These are phyloP conservation scores for Cryptosporidium meleagridis DNA, from an alignment of 169 alveolate genomes.

Conservation along the genomic window DNA sequence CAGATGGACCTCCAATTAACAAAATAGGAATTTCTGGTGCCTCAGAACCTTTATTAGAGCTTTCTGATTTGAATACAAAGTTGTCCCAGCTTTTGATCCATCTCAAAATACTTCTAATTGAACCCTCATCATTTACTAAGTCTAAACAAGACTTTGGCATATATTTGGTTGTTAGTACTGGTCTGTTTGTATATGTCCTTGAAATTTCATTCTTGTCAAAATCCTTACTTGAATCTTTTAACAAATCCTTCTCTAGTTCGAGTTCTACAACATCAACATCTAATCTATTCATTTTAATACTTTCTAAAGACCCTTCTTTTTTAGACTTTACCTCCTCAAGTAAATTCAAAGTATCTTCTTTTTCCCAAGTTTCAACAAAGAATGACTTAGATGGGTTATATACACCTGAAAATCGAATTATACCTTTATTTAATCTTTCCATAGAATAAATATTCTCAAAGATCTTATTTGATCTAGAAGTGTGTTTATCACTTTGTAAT, in stretches of 20 bases:
- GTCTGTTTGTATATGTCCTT: background rate
- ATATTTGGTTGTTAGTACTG: constrained; percentile 74
- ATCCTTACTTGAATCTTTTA: background rate
- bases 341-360: background rate
- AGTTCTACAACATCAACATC: background rate
- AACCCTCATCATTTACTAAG: constrained; percentile 81
- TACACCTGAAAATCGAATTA: constrained; percentile 24
- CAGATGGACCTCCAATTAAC: constrained; percentile 85
- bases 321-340: background rate
- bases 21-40: constrained; percentile 74
- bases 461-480: background rate
- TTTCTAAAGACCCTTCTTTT: background rate
- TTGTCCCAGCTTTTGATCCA: constrained; percentile 88
- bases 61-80: constrained; percentile 62
- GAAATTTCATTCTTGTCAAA: background rate
- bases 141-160: constrained; percentile 80
- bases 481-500: background rate
- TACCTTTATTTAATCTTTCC: background rate
- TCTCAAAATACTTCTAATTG: constrained; percentile 82
- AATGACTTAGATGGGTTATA: constrained; percentile 19
- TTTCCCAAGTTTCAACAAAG: constrained; percentile 35
- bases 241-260: background rate
- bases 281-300: background rate
- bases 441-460: background rate
- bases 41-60: background rate